Conservation (phyloP, 2,329 filamentous ascomycete genomes). For the Fusarium equiseti region DNA sequence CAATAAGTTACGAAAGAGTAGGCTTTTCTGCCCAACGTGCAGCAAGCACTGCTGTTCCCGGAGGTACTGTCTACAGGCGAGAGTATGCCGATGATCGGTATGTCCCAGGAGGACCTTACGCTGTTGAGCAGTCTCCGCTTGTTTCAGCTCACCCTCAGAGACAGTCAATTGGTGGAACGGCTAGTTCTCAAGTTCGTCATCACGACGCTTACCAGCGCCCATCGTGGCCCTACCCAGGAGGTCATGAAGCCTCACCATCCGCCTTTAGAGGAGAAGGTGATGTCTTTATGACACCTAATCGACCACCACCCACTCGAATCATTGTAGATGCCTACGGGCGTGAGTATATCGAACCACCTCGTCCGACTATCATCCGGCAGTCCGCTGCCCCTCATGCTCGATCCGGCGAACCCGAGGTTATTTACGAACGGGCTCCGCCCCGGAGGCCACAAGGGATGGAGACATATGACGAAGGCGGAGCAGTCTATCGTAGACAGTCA, state of each 20-base stretch:
- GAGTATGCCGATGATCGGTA: slow-evolving; percentile 52
- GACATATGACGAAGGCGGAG: slow-evolving; percentile 62
- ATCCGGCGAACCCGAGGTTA: slow-evolving; percentile 64
- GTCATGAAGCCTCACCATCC: slow-evolving; percentile 58
- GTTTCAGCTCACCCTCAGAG: slow-evolving; percentile 52
- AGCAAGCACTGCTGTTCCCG: slow-evolving; percentile 44
- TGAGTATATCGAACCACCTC: slow-evolving; percentile 74
- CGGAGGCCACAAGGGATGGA: slow-evolving; percentile 63
- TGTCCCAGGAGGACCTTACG: slow-evolving; percentile 47
- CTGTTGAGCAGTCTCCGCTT: slow-evolving; percentile 55
- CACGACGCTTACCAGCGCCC: slow-evolving; percentile 58
- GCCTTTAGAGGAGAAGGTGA: slow-evolving; percentile 63
- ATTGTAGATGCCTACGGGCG: slow-evolving; percentile 87
- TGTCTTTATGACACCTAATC: slow-evolving; percentile 63
- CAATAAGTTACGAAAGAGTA: slow-evolving; percentile 52
- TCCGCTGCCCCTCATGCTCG: slow-evolving; percentile 64
- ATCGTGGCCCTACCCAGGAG: slow-evolving; percentile 59
- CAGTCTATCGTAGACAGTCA: slow-evolving; percentile 64
- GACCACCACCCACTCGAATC: slow-evolving; percentile 72
- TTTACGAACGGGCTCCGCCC: slow-evolving; percentile 74
- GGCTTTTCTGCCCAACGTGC: slow-evolving; percentile 43
- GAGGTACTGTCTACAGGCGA: slow-evolving; percentile 50
- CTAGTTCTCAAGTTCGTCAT: slow-evolving; percentile 56
- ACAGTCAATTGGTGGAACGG: slow-evolving; percentile 28
- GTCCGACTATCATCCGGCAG: slow-evolving; percentile 59